A percentile compares a stretch with the other conserved stretches of the same genome.
Evolutionary conservation across 2,329 filamentous ascomycete species (phyloP).

Genomic region (Diplodia scrobiculata): DNA sequence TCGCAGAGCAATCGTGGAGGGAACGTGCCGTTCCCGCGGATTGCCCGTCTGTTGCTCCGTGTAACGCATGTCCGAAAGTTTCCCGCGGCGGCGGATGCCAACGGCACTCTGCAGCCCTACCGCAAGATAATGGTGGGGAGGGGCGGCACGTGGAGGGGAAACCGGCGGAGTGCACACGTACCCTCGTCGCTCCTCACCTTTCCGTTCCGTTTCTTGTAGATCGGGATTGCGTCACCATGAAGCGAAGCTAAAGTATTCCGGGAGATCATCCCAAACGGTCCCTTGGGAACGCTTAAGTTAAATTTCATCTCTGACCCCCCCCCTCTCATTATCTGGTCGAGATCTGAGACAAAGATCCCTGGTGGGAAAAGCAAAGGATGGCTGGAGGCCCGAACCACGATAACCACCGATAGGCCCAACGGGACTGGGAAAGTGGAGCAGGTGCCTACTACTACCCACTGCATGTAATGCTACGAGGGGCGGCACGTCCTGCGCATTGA

Average conservation of each 20-base stretch:
- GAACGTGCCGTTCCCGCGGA: neutral
- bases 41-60: neutral
- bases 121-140: too few relatives aligned
- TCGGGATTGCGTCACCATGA: slow-evolving; percentile 15
- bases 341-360: neutral
- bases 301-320: neutral
- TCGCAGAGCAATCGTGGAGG: neutral
- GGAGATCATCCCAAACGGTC: neutral
- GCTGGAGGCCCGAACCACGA: neutral
- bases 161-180: neutral
- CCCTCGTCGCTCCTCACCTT: neutral
- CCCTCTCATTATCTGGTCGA: neutral
- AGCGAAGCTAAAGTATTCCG: neutral
- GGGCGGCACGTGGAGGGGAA: too few relatives aligned
- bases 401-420: neutral
- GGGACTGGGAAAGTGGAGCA: neutral
- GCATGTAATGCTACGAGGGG: neutral
- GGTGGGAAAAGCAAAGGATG: neutral
- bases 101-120: slow-evolving; percentile 10
- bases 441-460: too few relatives aligned
- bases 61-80: neutral
- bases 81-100: neutral
- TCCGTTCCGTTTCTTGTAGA: slow-evolving; percentile 22
- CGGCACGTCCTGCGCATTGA: neutral
- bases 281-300: neutral